These are phyloP conservation scores for Salix arbutifolia DNA, from an alignment of 345 rosid genomes.

Conservation along the genomic window DNA sequence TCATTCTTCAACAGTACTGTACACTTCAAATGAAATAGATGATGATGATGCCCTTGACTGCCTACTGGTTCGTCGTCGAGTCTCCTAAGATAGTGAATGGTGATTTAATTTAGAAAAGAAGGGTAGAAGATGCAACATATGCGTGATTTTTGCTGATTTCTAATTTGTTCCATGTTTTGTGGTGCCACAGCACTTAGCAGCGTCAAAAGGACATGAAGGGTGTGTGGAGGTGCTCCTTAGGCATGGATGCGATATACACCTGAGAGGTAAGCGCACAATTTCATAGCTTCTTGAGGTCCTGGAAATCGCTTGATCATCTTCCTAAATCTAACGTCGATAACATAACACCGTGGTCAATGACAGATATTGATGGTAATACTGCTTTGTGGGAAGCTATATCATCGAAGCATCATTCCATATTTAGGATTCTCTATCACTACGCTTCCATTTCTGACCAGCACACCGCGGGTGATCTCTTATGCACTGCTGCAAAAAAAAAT, in stretches of 20 bases:
- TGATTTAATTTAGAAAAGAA: no score
- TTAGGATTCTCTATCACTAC: conserved; percentile 57
- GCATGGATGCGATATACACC: conserved; percentile 60
- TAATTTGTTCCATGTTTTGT: background rate
- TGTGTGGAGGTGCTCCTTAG: conserved; percentile 67
- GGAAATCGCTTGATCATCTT: background rate
- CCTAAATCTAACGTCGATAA: no score
- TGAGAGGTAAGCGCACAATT: conserved; percentile 43
- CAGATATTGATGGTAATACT: conserved; percentile 69
- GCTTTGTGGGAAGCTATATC: conserved; percentile 33
- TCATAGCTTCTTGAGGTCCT: background rate
- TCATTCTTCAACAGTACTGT: no score
- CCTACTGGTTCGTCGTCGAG: no score
- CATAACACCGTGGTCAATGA: background rate
- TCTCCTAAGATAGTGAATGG: no score
- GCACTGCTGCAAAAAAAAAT: conserved; percentile 1
- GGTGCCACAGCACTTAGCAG: conserved; percentile 72
- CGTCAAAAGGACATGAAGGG: conserved; percentile 79
- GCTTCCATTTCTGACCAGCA: conserved; percentile 32
- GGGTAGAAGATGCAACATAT: no score
- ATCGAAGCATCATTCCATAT: conserved; percentile 53
- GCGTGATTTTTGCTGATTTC: no score
- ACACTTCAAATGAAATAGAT: no score
- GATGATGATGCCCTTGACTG: no score
- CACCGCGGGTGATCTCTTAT: no score